Evolutionary conservation across 345 rosid species (phyloP), one percentile per base, ranked within the genome.

Genomic region (Lagerstroemia speciosa): DNA sequence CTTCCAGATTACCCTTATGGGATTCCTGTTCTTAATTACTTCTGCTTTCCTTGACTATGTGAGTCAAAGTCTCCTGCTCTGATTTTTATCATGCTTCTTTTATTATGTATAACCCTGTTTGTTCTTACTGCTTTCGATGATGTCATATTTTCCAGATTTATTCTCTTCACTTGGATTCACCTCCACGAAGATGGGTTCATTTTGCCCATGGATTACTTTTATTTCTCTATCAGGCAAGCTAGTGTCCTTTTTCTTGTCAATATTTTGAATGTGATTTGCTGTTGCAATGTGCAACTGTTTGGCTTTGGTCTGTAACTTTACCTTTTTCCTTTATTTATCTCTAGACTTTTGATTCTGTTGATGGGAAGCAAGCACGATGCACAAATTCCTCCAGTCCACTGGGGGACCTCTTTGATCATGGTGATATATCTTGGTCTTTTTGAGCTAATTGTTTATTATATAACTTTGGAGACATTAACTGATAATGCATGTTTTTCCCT

Each of bases 331-430:
- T 65, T n/a, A 65, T 26, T 70, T 70, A 67, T 74, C 30, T 27
- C 34, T 62, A 95, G 99, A 95, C 99, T 69, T 95, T 95, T 82
- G 99, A 95, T 83, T 93, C 92, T 71, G 91, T 95, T 77, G 99
- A 92, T 82, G 99, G 99, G 57, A 95, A 95, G 75, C 99, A 95
- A 88, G 98, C 99, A 31, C 83, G 98, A 9, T 78, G 98, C 72
- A 94, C 98, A 41, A 91, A 78, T 71, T 94, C 98, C 10, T 79
- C 90, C 45, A 89, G 98, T 72, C 98, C 99, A 65, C 68, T 94
- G 58, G 96, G 98, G 72, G 97, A 94, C 81, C 98, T 94, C 65
- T 91, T 89, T 73, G 96, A 94, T 74, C 97, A 91, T 72, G 99
- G 98, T 91, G 62, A 81, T 73, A 60, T 72, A 33, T 33, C 32